Evolutionary conservation across 768 basidiomycete species (phyloP).

Genomic region (Tricholoma terreum): DNA sequence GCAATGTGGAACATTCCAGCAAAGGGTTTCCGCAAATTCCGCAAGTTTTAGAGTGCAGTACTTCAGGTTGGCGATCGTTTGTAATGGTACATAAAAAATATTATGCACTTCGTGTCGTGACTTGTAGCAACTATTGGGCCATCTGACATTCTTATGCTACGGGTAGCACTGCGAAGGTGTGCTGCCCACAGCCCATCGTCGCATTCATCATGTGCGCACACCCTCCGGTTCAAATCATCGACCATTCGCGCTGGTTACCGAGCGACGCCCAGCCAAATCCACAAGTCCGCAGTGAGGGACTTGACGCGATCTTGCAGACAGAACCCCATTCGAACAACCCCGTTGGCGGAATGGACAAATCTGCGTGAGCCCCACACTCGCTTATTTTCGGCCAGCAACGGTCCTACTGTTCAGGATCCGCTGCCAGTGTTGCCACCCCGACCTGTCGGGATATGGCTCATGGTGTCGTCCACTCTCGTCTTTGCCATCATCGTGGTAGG

Average conservation of each 20-base stretch:
- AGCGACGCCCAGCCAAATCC: background rate
- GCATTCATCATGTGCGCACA: slow-evolving; percentile 1
- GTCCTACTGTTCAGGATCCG: slow-evolving; percentile 12
- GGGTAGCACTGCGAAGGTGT: slow-evolving; percentile 22
- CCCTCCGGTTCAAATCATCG: background rate
- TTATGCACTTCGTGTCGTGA: background rate
- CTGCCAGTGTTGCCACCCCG: slow-evolving; percentile 63
- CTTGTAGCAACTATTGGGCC: background rate
- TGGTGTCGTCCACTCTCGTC: slow-evolving; percentile 80
- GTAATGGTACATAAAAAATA: background rate
- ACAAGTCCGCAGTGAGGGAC: background rate
- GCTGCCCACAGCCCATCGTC: slow-evolving; percentile 8
- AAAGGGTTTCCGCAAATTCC: no score
- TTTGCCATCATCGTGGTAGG: slow-evolving; percentile 94
- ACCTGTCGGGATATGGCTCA: slow-evolving; percentile 79
- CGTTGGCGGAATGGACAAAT: background rate
- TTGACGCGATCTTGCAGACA: background rate
- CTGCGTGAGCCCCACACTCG: background rate
- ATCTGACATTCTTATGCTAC: slow-evolving; percentile 18
- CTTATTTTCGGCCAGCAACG: slow-evolving; percentile 1
- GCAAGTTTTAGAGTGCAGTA: no score
- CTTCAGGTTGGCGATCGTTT: background rate
- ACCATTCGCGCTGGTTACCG: background rate
- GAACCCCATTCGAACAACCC: background rate
- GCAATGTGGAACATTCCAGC: slow-evolving; percentile 8